These are phyloP conservation scores for Cicer judaicum DNA, from an alignment of 306 rosid genomes.

Conservation along the genomic window DNA sequence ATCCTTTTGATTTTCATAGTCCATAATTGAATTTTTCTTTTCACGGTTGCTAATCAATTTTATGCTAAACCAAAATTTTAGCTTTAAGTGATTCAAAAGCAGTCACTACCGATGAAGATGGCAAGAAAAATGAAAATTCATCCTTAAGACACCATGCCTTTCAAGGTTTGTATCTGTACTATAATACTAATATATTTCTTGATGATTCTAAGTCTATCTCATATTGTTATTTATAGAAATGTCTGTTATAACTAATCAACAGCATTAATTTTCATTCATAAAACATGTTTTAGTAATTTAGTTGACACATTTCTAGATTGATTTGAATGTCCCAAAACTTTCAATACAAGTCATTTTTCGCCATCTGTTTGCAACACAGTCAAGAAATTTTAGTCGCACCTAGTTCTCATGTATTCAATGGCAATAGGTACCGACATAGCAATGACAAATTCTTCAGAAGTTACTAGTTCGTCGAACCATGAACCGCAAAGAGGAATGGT, in stretches of 20 bases:
- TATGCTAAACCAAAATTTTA: constrained; percentile 42
- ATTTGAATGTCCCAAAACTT: constrained; percentile 25
- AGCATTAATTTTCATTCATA: neutral
- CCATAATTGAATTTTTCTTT: neutral
- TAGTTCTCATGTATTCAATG: constrained; percentile 8
- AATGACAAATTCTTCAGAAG: constrained; percentile 27
- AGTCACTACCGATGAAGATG: constrained; percentile 45
- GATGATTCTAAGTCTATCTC: constrained; percentile 26
- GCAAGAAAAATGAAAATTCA: constrained; percentile 35
- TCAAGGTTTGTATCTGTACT: constrained; percentile 38
- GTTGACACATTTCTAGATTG: neutral
- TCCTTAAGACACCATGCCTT: constrained; percentile 17
- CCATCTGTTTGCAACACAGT: neutral
- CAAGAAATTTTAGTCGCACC: neutral
- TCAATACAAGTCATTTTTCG: neutral
- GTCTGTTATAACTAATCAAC: neutral
- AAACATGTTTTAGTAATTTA: constrained; percentile 11
- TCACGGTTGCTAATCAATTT: neutral
- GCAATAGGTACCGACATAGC: constrained; percentile 35
- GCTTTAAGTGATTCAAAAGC: constrained; percentile 62
- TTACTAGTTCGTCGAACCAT: constrained; percentile 16
- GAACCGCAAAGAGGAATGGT: constrained; percentile 57
- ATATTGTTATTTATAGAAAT: constrained; percentile 6
- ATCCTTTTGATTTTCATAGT: constrained; percentile 29
- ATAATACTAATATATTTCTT: neutral